phyloP scores from a whole-genome alignment of 2,329 filamentous ascomycete species.

The Aspergillus puulaauensis region DNA sequence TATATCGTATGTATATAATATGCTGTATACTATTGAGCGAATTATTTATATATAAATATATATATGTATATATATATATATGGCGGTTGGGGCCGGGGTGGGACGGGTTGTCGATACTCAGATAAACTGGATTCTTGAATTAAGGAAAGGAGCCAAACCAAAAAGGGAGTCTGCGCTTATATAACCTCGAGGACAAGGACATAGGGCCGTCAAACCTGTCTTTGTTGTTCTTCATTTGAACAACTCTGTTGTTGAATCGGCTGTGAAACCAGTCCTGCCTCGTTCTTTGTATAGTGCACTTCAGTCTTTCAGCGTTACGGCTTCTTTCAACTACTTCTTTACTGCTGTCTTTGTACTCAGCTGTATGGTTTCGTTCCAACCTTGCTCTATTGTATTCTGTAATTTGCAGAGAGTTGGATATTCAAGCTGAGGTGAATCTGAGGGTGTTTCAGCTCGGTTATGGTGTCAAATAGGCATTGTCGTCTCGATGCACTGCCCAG shows the following conservation, averaged over 20 bases:
- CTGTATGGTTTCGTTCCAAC: neutral
- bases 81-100: too few species aligned
- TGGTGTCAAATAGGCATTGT: neutral
- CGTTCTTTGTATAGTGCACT: neutral
- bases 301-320: neutral
- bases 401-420: neutral
- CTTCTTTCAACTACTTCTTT: neutral
- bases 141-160: neutral
- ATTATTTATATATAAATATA: too few species aligned
- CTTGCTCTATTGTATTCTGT: neutral
- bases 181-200: neutral
- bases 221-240: neutral
- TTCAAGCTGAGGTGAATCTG: neutral
- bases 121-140: neutral
- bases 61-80: too few species aligned
- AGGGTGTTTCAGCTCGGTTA: neutral
- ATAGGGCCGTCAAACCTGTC: neutral
- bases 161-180: neutral
- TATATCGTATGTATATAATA: too few species aligned
- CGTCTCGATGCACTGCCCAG: neutral
- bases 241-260: neutral
- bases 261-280: neutral
- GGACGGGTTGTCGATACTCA: neutral
- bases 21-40: too few species aligned
- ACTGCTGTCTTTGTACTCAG: neutral